Conservation (phyloP, 2,329 filamentous ascomycete genomes). For the Epicoccum nigrum region DNA sequence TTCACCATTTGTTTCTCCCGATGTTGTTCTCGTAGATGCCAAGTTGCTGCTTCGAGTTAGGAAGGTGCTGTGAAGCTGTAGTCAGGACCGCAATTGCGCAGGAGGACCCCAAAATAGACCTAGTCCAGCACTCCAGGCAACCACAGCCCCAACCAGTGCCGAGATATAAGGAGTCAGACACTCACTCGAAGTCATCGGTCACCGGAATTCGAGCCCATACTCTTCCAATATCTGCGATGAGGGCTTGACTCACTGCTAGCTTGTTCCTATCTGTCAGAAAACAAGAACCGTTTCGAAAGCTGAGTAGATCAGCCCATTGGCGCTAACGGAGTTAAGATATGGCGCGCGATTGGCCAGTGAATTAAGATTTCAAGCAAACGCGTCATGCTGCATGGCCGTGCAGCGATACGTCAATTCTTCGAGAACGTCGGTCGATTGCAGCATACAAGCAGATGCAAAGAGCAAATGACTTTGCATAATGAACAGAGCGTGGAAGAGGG, state of each 20-base stretch:
- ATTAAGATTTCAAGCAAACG: neutral
- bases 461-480: neutral
- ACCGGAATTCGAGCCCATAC: neutral
- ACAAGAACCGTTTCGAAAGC: neutral
- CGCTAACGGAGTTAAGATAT: slow-evolving; percentile 7
- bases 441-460: slow-evolving; percentile 3
- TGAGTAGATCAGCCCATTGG: neutral
- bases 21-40: too few species aligned
- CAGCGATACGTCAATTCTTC: slow-evolving; percentile 14
- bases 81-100: neutral
- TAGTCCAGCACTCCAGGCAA: slow-evolving; percentile 4
- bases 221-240: neutral
- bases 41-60: too few species aligned
- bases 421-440: slow-evolving; percentile 4
- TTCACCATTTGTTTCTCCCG: too few species aligned
- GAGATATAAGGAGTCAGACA: slow-evolving; percentile 8
- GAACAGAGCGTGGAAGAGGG: neutral
- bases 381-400: slow-evolving; percentile 15
- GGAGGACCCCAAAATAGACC: neutral
- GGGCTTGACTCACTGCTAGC: slow-evolving; percentile 8
- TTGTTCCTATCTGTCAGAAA: slow-evolving; percentile 13
- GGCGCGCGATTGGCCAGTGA: slow-evolving; percentile 7
- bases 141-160: neutral
- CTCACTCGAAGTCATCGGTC: neutral
- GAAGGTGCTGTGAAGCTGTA: neutral